These are phyloP conservation scores for Pluteus cervinus DNA, from an alignment of 768 basidiomycete species.

Conservation along the genomic window DNA sequence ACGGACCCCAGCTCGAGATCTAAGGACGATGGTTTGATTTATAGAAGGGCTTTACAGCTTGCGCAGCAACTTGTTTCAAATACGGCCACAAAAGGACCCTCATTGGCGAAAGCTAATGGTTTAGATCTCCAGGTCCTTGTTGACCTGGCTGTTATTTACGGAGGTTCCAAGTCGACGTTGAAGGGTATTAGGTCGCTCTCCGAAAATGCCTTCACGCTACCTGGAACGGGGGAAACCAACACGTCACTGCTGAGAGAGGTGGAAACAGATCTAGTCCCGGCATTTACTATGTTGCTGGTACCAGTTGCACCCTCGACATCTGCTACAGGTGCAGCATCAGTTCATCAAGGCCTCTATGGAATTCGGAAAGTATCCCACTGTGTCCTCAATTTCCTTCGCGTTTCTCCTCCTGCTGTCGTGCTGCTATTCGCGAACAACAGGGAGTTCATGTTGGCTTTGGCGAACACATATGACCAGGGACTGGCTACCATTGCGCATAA, in stretches of 20 bases:
- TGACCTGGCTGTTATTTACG: constrained; percentile 58
- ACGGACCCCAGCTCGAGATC: constrained; percentile 17
- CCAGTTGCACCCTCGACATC: constrained; percentile 26
- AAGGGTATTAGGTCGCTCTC: too few relatives aligned
- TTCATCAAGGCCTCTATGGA: constrained; percentile 50
- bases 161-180: too few relatives aligned
- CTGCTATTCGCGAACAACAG: constrained; percentile 48
- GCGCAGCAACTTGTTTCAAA: constrained; percentile 45
- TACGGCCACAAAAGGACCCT: constrained; percentile 1
- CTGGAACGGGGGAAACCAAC: constrained; percentile 29
- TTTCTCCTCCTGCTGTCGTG: constrained; percentile 40
- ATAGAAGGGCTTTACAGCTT: constrained; percentile 43
- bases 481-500: constrained; percentile 48
- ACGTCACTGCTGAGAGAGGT: constrained; percentile 26
- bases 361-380: constrained; percentile 60
- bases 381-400: constrained; percentile 46
- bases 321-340: constrained; percentile 23
- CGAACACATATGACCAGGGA: constrained; percentile 53
- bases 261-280: constrained; percentile 45
- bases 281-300: constrained; percentile 46
- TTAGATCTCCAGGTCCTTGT: constrained; percentile 52
- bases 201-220: constrained; percentile 38
- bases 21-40: constrained; percentile 39
- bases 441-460: constrained; percentile 50
- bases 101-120: constrained; percentile 19